Evolutionary conservation across 1,139 yeast species (phyloP).

Genomic region (Candida sanyaensis): DNA sequence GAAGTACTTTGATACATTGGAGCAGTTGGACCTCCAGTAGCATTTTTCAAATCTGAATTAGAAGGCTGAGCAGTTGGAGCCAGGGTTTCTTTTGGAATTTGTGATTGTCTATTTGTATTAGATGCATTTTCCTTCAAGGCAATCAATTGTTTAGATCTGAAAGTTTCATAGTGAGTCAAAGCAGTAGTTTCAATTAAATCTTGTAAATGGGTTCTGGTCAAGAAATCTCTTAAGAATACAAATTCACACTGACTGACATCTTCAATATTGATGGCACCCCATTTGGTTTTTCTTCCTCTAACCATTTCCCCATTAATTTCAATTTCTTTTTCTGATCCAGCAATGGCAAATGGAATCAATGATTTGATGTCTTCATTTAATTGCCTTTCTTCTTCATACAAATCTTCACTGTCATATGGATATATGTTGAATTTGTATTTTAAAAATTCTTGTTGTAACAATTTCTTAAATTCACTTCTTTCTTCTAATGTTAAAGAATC

Average conservation of each 20-base stretch:
- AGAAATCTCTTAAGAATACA: constrained; percentile 87
- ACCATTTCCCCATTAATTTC: constrained; percentile 74
- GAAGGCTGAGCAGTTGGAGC: constrained; percentile 6
- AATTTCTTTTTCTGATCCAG: constrained; percentile 85
- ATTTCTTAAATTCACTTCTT: constrained; percentile 73
- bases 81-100: constrained; percentile 7
- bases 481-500: constrained; percentile 88
- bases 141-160: constrained; percentile 90
- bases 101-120: constrained; percentile 39
- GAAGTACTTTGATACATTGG: constrained; percentile 7
- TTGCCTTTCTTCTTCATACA: constrained; percentile 79
- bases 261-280: constrained; percentile 93
- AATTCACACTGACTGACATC: constrained; percentile 96
- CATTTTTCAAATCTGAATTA: constrained; percentile 6
- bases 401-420: constrained; percentile 80
- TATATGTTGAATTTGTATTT: constrained; percentile 76
- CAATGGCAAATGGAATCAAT: constrained; percentile 89
- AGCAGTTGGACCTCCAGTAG: constrained; percentile 4
- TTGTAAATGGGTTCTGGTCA: constrained; percentile 93
- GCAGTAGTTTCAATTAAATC: constrained; percentile 95
- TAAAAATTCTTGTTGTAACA: constrained; percentile 74
- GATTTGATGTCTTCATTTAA: constrained; percentile 76
- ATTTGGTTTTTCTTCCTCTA: constrained; percentile 88
- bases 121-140: constrained; percentile 88
- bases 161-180: constrained; percentile 85